Conservation (phyloP, 1,284 basidiomycete genomes). For the Athelia psychrophila region DNA sequence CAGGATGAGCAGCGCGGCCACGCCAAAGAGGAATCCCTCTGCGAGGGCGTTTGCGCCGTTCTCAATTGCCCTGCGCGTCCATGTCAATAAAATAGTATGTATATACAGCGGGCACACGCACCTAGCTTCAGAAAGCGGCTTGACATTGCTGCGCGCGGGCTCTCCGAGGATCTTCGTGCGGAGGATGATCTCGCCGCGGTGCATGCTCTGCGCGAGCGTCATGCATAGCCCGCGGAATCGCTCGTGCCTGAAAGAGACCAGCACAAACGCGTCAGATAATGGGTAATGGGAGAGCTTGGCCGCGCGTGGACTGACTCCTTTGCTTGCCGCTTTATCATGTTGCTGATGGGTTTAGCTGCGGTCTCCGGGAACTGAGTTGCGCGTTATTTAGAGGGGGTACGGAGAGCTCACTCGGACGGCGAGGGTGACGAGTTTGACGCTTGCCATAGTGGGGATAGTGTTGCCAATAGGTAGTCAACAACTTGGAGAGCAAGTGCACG, state of each 20-base stretch:
- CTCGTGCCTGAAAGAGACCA: constrained; percentile 56
- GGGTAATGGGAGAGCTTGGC: not conserved
- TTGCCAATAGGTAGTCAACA: too few relatives aligned
- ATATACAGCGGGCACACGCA: constrained; percentile 31
- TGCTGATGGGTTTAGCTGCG: constrained; percentile 82
- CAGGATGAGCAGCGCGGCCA: constrained; percentile 74
- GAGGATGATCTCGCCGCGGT: constrained; percentile 74
- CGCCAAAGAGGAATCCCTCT: constrained; percentile 83
- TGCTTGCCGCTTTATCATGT: constrained; percentile 73
- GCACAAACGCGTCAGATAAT: constrained; percentile 1
- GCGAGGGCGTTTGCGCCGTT: constrained; percentile 86
- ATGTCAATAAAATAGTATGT: constrained; percentile 1
- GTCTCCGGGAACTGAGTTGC: constrained; percentile 45
- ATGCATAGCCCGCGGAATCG: constrained; percentile 76
- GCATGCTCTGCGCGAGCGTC: constrained; percentile 77
- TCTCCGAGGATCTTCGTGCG: constrained; percentile 82
- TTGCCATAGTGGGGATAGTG: too few relatives aligned
- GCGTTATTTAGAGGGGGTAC: not conserved
- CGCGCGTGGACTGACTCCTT: constrained; percentile 54
- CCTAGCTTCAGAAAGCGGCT: constrained; percentile 83
- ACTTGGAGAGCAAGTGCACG: too few relatives aligned
- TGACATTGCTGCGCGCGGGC: constrained; percentile 65
- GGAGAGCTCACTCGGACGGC: constrained; percentile 55
- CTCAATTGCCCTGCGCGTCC: constrained; percentile 69
- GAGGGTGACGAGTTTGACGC: constrained; percentile 65